Evolutionary conservation across 768 basidiomycete genomes (phyloP).

Genomic region (Boletus rubroflammeus): DNA sequence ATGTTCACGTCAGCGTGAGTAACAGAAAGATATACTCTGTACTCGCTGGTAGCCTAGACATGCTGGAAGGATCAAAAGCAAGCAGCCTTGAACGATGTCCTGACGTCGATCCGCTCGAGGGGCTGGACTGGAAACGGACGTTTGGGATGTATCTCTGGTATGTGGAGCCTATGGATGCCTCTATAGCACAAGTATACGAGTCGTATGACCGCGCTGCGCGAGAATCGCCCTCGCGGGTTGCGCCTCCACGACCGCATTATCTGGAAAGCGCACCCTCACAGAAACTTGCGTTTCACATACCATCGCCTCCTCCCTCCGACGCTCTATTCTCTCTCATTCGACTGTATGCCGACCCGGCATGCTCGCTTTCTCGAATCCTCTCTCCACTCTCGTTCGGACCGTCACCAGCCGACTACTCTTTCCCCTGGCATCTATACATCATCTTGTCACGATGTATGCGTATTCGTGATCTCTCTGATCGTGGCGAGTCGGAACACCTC

Average conservation of each 20-base stretch:
- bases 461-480: conserved; percentile 84
- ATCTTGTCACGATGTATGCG: conserved; percentile 80
- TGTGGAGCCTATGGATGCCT: conserved; percentile 63
- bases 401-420: conserved; percentile 73
- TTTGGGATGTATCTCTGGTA: conserved; percentile 94
- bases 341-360: conserved; percentile 68
- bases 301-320: conserved; percentile 52
- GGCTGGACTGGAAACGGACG: conserved; percentile 90
- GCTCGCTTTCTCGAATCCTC: conserved; percentile 65
- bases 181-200: conserved; percentile 65
- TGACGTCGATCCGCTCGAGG: conserved; percentile 62
- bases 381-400: conserved; percentile 70
- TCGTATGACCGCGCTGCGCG: conserved; percentile 50
- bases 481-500: conserved; percentile 46
- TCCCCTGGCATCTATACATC: conserved; percentile 92
- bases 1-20: conserved; percentile 60
- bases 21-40: conserved; percentile 82
- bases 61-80: conserved; percentile 52
- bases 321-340: conserved; percentile 79
- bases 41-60: conserved; percentile 69
- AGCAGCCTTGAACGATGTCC: conserved; percentile 49
- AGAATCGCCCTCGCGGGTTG: conserved; percentile 38
- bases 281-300: conserved; percentile 40
- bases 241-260: conserved; percentile 61
- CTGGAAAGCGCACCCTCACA: conserved; percentile 30